Percentiles rank a stretch among this genome's conserved stretches.
Conservation (phyloP, 2,329 filamentous ascomycete species). For the Fusarium austroafricanum region DNA sequence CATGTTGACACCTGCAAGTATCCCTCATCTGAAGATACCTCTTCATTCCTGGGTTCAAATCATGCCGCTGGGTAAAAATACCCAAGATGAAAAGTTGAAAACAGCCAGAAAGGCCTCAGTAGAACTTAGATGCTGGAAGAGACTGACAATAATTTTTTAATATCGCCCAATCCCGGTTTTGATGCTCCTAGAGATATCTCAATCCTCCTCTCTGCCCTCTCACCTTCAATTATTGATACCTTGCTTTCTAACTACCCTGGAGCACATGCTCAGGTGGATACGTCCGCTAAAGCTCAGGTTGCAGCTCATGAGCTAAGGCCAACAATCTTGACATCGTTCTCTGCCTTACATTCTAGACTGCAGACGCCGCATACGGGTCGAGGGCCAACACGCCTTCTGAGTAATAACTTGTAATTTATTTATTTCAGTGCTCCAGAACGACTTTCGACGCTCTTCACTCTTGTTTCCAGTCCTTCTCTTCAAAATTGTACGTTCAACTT, state of each 20-base stretch:
- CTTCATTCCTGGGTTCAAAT: background rate
- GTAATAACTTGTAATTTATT: background rate
- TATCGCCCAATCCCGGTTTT: background rate
- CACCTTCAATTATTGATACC: background rate
- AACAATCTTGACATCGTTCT: conserved; percentile 47
- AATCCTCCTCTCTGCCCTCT: background rate
- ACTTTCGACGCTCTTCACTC: background rate
- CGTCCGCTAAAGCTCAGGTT: conserved; percentile 13
- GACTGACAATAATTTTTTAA: fast-evolving
- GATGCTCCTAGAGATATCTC: background rate
- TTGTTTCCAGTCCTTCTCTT: background rate
- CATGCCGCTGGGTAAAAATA: background rate
- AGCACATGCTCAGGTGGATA: conserved; percentile 24
- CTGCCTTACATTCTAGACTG: conserved; percentile 41
- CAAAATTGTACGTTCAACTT: conserved; percentile 12
- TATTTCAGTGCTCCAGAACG: background rate
- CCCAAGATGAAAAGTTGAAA: background rate
- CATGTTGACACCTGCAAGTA: background rate
- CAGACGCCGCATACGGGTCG: conserved; percentile 38
- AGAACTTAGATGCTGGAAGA: fast-evolving
- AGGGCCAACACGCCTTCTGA: conserved; percentile 33
- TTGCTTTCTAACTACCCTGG: conserved; percentile 2
- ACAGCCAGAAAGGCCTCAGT: fast-evolving
- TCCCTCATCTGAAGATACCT: background rate
- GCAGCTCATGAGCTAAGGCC: conserved; percentile 32